Base-by-base conservation (phyloP, 1,284 basidiomycete species). In the Xanthoconium separans region DNA sequence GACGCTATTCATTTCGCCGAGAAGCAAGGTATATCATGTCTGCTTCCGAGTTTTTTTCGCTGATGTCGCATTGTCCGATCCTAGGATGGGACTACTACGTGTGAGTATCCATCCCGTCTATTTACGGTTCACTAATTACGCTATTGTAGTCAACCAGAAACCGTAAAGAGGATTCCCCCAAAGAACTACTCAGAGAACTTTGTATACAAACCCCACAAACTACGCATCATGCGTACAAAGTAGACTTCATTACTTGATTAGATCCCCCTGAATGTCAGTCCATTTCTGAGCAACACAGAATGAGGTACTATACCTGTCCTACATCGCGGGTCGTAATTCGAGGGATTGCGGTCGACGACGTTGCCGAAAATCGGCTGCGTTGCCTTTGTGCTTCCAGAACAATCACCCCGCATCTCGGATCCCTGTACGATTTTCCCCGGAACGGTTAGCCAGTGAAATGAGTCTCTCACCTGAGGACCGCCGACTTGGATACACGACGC, bases 181-280 rank as follows among this genome's bases (percentile, higher is more conserved):
- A 97, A 97, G 85, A 92, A 91, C 70, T 97, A 96, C 67, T 76
- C 89, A 39, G 92, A 93, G 77, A 98, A 96, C 78, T 98, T 86
- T 74, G 75, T 90, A 31, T 93, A 98, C 77, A 84, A 83, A 53
- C 85, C 93, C 4, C 79, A 84, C 65, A 89, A 84, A 68, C 81
- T 98, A 57, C 85, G 95, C 55, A 91, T 97, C 65, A 77, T 83
- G 73, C 91, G 92, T 73, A 98, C 95, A 55, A 98, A 98, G 82
- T 98, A 93, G 81, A 78, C 31, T 33, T 50, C 16, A 18, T 24
- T 47, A 13, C 54, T 40, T 53, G 2, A 31, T 50, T 58, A 62
- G 54, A 56, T 20, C 5, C 15, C 7, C 3, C 10, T 36, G 31
- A 59, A 64, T 55, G 29, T 27, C 45, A 45, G 5, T 6, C 42